Conservation (phyloP, 129 eudicot genomes). For the Solidago caesia region DNA sequence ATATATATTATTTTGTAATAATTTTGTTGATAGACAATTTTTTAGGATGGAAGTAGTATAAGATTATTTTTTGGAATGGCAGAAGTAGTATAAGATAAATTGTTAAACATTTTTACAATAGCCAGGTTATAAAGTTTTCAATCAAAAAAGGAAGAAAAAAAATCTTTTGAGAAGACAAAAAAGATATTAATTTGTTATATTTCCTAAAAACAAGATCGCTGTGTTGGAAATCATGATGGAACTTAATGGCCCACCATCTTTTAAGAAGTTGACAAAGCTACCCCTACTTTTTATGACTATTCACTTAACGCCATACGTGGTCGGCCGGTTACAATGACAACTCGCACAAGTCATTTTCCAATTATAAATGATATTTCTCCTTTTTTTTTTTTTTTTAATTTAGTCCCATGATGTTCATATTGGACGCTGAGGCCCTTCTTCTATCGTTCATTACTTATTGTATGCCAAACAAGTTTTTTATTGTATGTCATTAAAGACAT, state of each 20-base stretch:
- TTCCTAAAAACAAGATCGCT: conserved; percentile 7
- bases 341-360: conserved; percentile 29
- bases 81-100: too few species aligned
- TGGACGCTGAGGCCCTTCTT: not conserved
- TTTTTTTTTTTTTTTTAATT: not conserved
- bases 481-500: too few species aligned
- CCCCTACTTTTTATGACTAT: conserved; percentile 14
- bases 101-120: too few species aligned
- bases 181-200: conserved; percentile 7
- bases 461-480: too few species aligned
- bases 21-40: too few species aligned
- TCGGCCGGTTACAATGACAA: conserved; percentile 32
- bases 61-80: too few species aligned
- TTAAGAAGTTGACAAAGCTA: conserved; percentile 22
- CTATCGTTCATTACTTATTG: not conserved
- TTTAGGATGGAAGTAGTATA: too few species aligned
- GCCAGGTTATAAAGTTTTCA: too few species aligned
- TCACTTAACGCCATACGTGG: conserved; percentile 31
- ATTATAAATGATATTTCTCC: conserved; percentile 17
- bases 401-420: not conserved
- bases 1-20: too few species aligned
- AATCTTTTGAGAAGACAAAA: not conserved
- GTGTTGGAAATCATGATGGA: conserved; percentile 31
- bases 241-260: conserved; percentile 23
- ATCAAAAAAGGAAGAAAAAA: not conserved